Evolutionary conservation across 352 stramenopile species (phyloP), one percentile per base, ranked within the genome.

Genomic region (Aphanomyces euteiches): DNA sequence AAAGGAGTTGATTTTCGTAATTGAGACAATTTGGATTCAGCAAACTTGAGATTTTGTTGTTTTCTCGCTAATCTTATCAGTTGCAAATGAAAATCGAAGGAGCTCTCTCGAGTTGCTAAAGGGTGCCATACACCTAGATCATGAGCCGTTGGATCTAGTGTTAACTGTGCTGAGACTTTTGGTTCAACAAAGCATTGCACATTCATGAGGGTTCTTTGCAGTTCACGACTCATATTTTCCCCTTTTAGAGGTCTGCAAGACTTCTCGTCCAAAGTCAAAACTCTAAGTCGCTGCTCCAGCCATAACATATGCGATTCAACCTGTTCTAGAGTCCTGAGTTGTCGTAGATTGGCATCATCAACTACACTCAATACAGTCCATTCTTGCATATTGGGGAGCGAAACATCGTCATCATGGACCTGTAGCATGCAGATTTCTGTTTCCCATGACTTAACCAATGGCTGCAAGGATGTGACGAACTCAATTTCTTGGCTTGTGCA

Each of bases 41-140:
- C 78, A 34, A 88, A 69, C 38, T 47, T 21, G 43, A 82, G 80
- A 60, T 91, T 91, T 69, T 74, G 65, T 41, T 90, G 84, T 50
- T 81, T 84, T 19, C 81, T 77, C 4, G 84, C 79, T 47, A 90
- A 72, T 47, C 67, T 76, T 8, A 82, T 77, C 67, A 87, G 56
- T 38, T 72, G 43, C 10, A 79, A 47, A 12, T 88, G 56, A 54
- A 73, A 8, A 13, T 60, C 56, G 40, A 66, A 67, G 12, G 37
- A n/a, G 13, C 3, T 3, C 3, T 17, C 15, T 69, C 67, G 36
- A 39, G 57, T 40, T 6, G 54, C 54, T 34, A 60, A 41, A 10
- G 63, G 53, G 41, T 53, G 43, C n/a, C 50, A 73, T 15, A 73
- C 39, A 43, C 47, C 41, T 39, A 59, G 17, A 13, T 73, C 57